Evolutionary conservation across 495 filamentous ascomycete genomes (phyloP), one percentile per base, ranked within the genome.

Genomic region (Penicillium daleae): DNA sequence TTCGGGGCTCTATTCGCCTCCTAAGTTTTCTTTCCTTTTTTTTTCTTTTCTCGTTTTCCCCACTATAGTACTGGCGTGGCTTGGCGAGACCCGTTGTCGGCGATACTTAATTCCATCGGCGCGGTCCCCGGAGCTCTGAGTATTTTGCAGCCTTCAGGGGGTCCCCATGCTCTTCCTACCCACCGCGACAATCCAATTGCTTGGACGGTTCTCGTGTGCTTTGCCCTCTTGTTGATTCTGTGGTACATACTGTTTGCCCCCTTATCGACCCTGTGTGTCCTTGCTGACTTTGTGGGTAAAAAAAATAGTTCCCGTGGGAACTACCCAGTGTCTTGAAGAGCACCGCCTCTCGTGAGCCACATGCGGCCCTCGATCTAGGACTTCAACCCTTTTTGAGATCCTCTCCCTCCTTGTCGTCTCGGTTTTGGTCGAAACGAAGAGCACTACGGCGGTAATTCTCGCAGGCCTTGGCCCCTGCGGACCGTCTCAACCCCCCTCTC

Each of bases 141-240:
- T 71, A 73, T 71, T 71, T 71, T 64, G 62, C 61, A 64, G 63
- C 63, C 67, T 63, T 73, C 71, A 71, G 71, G 71, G 71, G 71
- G 57, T 61, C 53, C 58, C 58, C 61, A 58, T 65, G 51, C 66
- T 63, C 56, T 57, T 66, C 64, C 52, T 64, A 57, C 48, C 35
- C 62, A 61, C 52, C 57, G 57, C 66, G 57, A 64, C 49, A 52
- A 51, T 61, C 33, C 27, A 62, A 60, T 56, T 55, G 62, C 52
- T 22, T 27, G 37, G 57, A 51, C 50, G 59, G 44, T 27, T 50
- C n/a, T n/a, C n/a, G n/a, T 57, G 59, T 57, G 56, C 53, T 55
- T 56, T 44, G 13, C 19, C 40, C 37, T 26, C 42, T 8, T 29
- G 37, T 10, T 56, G 35, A 42, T 44, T 27, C 27, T 65, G 31